Evolutionary conservation across 148 eudicot genomes (phyloP), one percentile per base, ranked within the genome.

Genomic region (Vaccinium myrtillus): DNA sequence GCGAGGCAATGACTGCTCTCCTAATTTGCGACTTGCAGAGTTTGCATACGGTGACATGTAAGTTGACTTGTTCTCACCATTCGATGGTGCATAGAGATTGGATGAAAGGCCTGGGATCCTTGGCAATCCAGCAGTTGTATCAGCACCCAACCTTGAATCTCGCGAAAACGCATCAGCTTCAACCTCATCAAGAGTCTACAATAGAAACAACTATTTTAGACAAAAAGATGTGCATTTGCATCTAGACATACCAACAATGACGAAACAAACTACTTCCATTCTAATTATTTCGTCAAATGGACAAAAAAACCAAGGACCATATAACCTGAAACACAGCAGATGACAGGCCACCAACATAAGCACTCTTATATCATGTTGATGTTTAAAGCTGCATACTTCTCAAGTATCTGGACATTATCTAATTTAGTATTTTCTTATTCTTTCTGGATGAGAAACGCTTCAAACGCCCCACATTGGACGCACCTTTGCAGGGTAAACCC

Each of bases 141-240:
- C 83, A 46, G 36, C 7, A 23, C n/a, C 83, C 10, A 9, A 63
- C 55, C 83, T 25, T 61, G 75, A n/a, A 65, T 73, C 73, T 56
- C 50, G 75, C 1, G 83, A 63, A 81, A 30, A 61, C 36, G 65
- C 83, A 46, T 81, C 83, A 63, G 74, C 75, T 65, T 81, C 83
- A 81, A 81, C 75, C n/a, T 63, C 83, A 48, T 81, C 83, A 81
- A 81, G 75, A 63, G 83, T 81, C 83, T 81, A 65, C 70, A 65
- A 81, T 25, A 23, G 25, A 18, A 46, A 43, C 21, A n/a, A 23
- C 9, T 25, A 25, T 25, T 51, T 67, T 77, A 51, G 32, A 77
- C 32, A 50, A 77, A 77, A 48, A 49, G 32, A 48, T 1, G 50
- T 21, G 51, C 43, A 25, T 13, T 23, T 51, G 81, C 81, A 53